Base-by-base conservation (phyloP, 2,329 filamentous ascomycete species). In the Amesomyces nigricolor region DNA sequence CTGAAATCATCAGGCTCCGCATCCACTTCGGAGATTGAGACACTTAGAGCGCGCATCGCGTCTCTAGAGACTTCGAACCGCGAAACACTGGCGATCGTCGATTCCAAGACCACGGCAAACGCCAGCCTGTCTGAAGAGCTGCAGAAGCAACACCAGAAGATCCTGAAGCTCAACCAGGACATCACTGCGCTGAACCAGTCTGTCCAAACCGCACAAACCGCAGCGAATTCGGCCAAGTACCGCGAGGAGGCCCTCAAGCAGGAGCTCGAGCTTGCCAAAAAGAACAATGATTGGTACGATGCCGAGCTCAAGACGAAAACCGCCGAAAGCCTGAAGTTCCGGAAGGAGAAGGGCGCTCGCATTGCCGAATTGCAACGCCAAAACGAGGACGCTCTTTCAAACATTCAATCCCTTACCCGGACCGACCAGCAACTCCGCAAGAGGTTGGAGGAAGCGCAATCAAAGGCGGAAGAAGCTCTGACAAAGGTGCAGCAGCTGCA, bases 201-300 rank as follows among this genome's bases (percentile, higher is more conserved):
- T 22, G 82, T 91, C 16, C 92, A 97, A 69, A 80, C 85, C 43
- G 85, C 91, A 22, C 89, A 91, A 68, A 89, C 89, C 26, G 82
- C 88, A 22, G 83, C 87, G 2, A 89, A 86, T 40, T 89, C 84
- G 56, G 85, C 91, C 59, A 95, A 91, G 65, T 96, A 95, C 75
- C 86, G 89, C 61, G 91, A 96, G 69, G 90, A 96, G 67, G 88
- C 85, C 30, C 76, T 97, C 11, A 86, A 94, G 70, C 91, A 96
- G 70, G 91, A 97, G 70, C 79, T 97, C 37, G 90, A 95, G 42
- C 78, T 95, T 54, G 83, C 92, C 16, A 91, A 90, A 68, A 88
- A 87, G 66, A 96, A 91, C 73, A 89, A 89, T 61, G 92, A 97
- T 64, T 99, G 91, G 88, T 87, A 94, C 54, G 90, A 96, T 67